Evolutionary conservation across 331 rosid genomes (phyloP).

Genomic region (Dryas integrifolia): DNA sequence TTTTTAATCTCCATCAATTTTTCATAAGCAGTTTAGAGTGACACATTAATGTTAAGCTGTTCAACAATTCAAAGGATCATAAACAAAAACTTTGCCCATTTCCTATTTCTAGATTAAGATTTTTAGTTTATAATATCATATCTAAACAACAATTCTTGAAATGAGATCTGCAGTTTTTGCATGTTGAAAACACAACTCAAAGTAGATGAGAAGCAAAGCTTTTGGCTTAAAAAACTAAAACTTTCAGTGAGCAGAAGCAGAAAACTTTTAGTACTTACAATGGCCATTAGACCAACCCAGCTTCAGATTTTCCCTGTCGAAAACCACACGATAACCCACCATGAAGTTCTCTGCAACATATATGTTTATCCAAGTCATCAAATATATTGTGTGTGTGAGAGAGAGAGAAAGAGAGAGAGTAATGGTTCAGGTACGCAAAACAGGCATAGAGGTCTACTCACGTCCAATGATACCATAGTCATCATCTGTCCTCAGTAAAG

Average conservation of each 20-base stretch:
- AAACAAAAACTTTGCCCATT: neutral
- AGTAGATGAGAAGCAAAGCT: neutral
- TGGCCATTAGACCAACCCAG: slow-evolving; percentile 63
- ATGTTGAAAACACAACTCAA: neutral
- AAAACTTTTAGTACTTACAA: slow-evolving; percentile 42
- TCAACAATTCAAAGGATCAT: slow-evolving; percentile 1
- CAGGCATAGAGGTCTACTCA: slow-evolving; percentile 36
- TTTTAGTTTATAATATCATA: neutral
- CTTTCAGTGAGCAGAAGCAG: neutral
- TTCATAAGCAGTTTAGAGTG: neutral
- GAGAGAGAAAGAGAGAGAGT: neutral
- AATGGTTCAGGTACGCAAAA: neutral
- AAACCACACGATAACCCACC: slow-evolving; percentile 46
- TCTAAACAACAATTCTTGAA: neutral
- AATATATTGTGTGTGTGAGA: neutral
- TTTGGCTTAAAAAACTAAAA: neutral
- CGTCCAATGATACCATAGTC: slow-evolving; percentile 57
- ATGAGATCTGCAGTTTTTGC: neutral
- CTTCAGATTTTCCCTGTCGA: slow-evolving; percentile 52
- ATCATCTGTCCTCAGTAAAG: slow-evolving; percentile 24
- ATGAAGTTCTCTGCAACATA: slow-evolving; percentile 50
- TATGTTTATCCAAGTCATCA: neutral
- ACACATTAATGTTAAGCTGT: neutral
- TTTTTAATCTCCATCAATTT: neutral
- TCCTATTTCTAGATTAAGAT: neutral